These are phyloP conservation scores for Tilletia horrida DNA, from an alignment of 1,284 basidiomycete genomes.

Conservation along the genomic window DNA sequence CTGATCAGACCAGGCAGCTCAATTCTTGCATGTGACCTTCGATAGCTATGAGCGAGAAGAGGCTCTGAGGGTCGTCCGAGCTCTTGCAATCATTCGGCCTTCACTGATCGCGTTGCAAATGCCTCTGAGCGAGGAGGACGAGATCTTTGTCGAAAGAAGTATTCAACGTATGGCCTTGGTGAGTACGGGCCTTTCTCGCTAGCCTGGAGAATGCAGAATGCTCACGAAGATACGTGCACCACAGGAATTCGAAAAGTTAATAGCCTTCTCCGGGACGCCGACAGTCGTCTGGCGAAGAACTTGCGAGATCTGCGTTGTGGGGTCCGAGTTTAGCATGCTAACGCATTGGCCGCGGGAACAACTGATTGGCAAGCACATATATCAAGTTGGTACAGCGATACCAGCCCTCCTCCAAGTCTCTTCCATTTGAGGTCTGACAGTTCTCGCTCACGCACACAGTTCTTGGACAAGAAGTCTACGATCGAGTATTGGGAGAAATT, in stretches of 20 bases:
- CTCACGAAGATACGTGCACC: neutral
- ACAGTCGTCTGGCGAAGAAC: constrained; percentile 98
- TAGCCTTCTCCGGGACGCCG: constrained; percentile 95
- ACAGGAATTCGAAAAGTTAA: constrained; percentile 91
- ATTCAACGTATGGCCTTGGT: constrained; percentile 89
- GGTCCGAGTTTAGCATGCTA: constrained; percentile 91
- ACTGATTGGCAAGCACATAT: constrained; percentile 50
- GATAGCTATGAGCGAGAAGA: constrained; percentile 89
- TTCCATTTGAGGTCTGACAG: no score
- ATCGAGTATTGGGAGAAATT: constrained; percentile 54
- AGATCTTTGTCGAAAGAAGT: constrained; percentile 80
- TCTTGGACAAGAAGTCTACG: constrained; percentile 51
- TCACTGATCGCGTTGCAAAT: constrained; percentile 86
- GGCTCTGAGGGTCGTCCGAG: constrained; percentile 86
- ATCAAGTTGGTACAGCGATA: constrained; percentile 28
- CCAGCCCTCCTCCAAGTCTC: neutral
- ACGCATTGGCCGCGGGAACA: constrained; percentile 59
- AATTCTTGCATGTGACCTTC: no score
- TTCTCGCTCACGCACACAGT: no score
- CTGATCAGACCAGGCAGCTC: no score
- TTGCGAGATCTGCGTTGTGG: constrained; percentile 93
- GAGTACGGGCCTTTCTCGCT: constrained; percentile 46
- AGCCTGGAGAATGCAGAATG: no score
- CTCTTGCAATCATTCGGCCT: constrained; percentile 88
- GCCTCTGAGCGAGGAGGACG: constrained; percentile 50